Conservation (phyloP, 2,329 filamentous ascomycete species). For the Colletotrichum abscissum region DNA sequence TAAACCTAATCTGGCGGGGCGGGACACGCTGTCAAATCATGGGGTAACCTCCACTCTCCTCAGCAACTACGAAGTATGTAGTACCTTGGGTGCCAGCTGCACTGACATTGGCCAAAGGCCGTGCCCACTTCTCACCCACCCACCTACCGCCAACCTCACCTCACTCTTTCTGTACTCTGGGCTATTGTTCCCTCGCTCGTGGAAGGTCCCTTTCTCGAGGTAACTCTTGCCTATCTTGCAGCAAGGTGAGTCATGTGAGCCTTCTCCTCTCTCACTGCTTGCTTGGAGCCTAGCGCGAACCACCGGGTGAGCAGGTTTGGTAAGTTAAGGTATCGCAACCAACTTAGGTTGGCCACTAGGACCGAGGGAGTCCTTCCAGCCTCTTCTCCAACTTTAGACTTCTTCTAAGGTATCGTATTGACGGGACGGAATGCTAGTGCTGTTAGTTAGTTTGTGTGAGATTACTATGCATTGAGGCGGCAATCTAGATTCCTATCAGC, state of each 20-base stretch:
- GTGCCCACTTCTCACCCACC: not conserved
- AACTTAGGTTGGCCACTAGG: slow-evolving; percentile 9
- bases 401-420: not conserved
- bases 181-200: not conserved
- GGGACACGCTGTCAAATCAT: slow-evolving; percentile 9
- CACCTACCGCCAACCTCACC: not conserved
- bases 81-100: not conserved
- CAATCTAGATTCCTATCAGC: not conserved
- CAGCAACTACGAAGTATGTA: not conserved
- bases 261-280: not conserved
- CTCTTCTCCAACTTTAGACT: not conserved
- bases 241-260: not conserved
- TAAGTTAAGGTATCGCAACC: not conserved
- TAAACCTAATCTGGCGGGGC: slow-evolving; percentile 35
- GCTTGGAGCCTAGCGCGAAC: not conserved
- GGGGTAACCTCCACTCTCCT: slow-evolving; percentile 9
- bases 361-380: slow-evolving; percentile 1
- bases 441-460: not conserved
- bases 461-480: not conserved
- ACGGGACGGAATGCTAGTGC: not conserved
- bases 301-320: not conserved
- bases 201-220: not conserved
- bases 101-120: not conserved
- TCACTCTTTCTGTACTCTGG: not conserved
- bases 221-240: not conserved